Evolutionary conservation across 192 early-diverging fungal species (phyloP).

Genomic region (Coemansia sp.): DNA sequence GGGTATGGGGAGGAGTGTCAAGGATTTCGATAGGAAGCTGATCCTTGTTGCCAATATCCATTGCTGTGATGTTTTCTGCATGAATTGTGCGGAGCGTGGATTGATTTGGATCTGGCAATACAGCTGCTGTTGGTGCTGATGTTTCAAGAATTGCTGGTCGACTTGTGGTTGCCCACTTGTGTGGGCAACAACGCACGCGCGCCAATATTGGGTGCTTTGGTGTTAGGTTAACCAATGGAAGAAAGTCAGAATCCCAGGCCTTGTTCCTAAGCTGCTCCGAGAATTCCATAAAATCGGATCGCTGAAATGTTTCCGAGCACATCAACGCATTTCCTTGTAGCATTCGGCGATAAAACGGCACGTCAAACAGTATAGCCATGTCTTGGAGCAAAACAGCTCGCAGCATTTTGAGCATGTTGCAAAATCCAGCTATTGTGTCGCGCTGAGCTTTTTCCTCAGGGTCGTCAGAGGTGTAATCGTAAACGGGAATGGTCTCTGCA

Average conservation of each 20-base stretch:
- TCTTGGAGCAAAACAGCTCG: conserved; percentile 38
- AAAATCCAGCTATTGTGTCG: conserved; percentile 21
- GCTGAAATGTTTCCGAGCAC: conserved; percentile 27
- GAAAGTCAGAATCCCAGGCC: conserved; percentile 22
- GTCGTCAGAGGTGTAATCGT: neutral
- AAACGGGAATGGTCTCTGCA: conserved; percentile 26
- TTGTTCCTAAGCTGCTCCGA: conserved; percentile 10
- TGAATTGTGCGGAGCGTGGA: neutral
- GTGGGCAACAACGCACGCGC: neutral
- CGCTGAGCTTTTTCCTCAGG: conserved; percentile 4
- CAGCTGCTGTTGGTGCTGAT: neutral
- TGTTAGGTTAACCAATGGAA: conserved; percentile 9
- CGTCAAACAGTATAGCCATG: conserved; percentile 29
- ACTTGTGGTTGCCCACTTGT: neutral
- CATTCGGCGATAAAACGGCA: conserved; percentile 45
- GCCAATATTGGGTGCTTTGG: conserved; percentile 11
- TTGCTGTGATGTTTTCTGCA: neutral
- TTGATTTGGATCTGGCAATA: neutral
- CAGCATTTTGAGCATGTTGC: conserved; percentile 38
- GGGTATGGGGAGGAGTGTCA: neutral
- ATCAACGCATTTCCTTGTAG: conserved; percentile 17
- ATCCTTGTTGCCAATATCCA: neutral
- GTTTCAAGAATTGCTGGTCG: neutral
- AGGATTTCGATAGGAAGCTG: neutral
- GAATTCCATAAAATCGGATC: conserved; percentile 6